Percentiles rank a stretch among this genome's conserved stretches.
These are phyloP conservation scores for Beauveria asiatica DNA, from an alignment of 2,329 filamentous ascomycete genomes.

Conservation along the genomic window DNA sequence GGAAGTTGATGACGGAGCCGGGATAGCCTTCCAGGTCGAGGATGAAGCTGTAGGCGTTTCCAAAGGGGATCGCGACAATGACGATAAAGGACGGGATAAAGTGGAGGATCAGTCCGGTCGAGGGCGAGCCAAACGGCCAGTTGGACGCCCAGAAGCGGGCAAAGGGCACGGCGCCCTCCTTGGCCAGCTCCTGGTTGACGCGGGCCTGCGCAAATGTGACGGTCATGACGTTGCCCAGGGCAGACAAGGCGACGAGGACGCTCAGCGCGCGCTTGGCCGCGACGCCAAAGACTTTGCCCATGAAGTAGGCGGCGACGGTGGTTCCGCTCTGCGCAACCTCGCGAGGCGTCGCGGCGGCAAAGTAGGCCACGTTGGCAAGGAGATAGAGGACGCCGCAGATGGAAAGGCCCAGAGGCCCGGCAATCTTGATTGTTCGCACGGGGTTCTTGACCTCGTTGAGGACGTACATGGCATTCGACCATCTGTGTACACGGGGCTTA, in stretches of 20 bases:
- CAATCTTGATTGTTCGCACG: conserved; percentile 15
- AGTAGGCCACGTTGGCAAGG: conserved; percentile 15
- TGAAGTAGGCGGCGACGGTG: conserved; percentile 15
- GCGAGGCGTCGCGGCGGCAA: conserved; percentile 12
- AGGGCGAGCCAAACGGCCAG: conserved; percentile 15
- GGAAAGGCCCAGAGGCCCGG: conserved; percentile 14
- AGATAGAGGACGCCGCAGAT: conserved; percentile 14
- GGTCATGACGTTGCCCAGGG: conserved; percentile 15
- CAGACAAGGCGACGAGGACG: conserved; percentile 14
- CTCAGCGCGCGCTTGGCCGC: conserved; percentile 14
- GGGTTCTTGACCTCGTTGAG: conserved; percentile 15
- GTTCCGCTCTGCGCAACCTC: conserved; percentile 14
- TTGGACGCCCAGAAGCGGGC: conserved; percentile 15
- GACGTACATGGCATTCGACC: conserved; percentile 15
- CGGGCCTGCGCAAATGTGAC: conserved; percentile 15
- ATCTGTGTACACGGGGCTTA: too few species aligned
- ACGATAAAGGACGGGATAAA: conserved; percentile 15
- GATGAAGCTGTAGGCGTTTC: conserved; percentile 14
- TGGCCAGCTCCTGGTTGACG: conserved; percentile 15
- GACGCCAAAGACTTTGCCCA: conserved; percentile 14
- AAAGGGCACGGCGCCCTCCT: conserved; percentile 14
- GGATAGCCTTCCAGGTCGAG: conserved; percentile 14
- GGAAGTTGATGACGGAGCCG: conserved; percentile 13
- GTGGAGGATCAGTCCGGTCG: conserved; percentile 13
- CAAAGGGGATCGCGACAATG: conserved; percentile 17